Evolutionary conservation across 371 early-diverging fungal genomes (phyloP).

Genomic region (Chytridium lagenaria): DNA sequence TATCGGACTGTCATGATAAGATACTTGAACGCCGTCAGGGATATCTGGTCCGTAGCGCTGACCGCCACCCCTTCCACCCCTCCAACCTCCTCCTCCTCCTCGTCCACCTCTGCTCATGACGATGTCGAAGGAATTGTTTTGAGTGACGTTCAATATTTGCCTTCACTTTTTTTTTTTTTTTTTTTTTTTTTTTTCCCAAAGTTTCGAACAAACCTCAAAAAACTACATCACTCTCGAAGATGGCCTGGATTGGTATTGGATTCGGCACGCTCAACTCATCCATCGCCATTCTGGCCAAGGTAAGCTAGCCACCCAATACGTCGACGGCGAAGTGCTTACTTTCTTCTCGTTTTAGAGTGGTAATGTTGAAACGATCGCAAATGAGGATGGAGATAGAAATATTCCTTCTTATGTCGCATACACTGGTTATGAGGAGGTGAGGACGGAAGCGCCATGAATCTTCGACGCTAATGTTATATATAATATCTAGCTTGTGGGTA

Average conservation of each 20-base stretch:
- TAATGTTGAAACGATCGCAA: constrained; percentile 93
- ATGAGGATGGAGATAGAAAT: constrained; percentile 96
- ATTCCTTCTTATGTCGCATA: constrained; percentile 93
- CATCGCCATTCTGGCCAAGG: constrained; percentile 86
- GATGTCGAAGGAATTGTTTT: not conserved
- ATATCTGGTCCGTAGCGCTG: constrained; percentile 13
- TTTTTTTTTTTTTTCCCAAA: constrained; percentile 16
- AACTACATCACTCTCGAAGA: not conserved
- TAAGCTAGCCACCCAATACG: constrained; percentile 30
- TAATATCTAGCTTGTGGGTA: constrained; percentile 79
- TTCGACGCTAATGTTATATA: not conserved
- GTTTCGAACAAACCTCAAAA: not conserved
- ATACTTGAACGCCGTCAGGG: constrained; percentile 29
- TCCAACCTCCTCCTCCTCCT: constrained; percentile 20
- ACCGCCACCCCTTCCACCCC: constrained; percentile 17
- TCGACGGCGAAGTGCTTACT: not conserved
- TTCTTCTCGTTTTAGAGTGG: constrained; percentile 37
- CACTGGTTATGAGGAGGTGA: constrained; percentile 86
- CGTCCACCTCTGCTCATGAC: constrained; percentile 28
- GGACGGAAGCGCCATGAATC: not conserved
- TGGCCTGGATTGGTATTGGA: constrained; percentile 80
- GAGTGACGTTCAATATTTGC: not conserved
- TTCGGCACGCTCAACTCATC: constrained; percentile 91
- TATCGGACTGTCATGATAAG: constrained; percentile 31
- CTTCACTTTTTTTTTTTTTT: constrained; percentile 20